Evolutionary conservation across 2,329 filamentous ascomycete species (phyloP).

Genomic region (Capronia americana): DNA sequence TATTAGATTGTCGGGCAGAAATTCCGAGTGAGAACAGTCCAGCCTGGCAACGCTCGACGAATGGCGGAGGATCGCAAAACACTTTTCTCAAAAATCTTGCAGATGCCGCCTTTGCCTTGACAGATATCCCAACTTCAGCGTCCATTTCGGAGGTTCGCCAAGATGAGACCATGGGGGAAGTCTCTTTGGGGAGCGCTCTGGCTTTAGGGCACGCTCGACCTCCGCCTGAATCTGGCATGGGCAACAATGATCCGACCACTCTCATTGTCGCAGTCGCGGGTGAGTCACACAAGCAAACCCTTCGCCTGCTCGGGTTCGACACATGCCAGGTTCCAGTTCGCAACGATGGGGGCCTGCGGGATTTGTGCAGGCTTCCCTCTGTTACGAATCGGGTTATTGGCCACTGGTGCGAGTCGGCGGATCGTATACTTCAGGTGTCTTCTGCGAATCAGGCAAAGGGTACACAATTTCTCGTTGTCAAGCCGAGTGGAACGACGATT

Average conservation of each 20-base stretch:
- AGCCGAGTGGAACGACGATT: conserved; percentile 30
- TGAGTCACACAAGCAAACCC: conserved; percentile 13
- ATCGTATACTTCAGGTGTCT: conserved; percentile 22
- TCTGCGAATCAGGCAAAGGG: conserved; percentile 3
- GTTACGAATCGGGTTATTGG: conserved; percentile 1
- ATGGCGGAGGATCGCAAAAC: conserved; percentile 13
- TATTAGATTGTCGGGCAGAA: conserved; percentile 2
- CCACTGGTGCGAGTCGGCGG: conserved; percentile 20
- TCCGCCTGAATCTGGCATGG: not conserved
- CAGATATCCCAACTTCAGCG: not conserved
- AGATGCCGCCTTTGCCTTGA: conserved; percentile 18
- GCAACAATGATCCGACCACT: conserved; percentile 6
- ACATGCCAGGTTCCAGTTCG: conserved; percentile 5
- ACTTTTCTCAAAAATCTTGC: conserved; percentile 26
- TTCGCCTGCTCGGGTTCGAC: conserved; percentile 23
- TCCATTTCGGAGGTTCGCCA: not conserved
- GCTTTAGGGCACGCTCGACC: conserved; percentile 27
- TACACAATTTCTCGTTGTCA: conserved; percentile 27
- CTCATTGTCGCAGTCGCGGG: conserved; percentile 20
- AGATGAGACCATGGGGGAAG: no score
- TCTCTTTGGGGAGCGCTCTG: conserved; percentile 11
- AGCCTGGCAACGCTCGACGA: not conserved
- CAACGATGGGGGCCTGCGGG: not conserved
- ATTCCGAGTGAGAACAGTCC: not conserved
- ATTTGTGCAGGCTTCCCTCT: conserved; percentile 15